Conservation (phyloP, 768 basidiomycete genomes). For the Dentipellis sp. region DNA sequence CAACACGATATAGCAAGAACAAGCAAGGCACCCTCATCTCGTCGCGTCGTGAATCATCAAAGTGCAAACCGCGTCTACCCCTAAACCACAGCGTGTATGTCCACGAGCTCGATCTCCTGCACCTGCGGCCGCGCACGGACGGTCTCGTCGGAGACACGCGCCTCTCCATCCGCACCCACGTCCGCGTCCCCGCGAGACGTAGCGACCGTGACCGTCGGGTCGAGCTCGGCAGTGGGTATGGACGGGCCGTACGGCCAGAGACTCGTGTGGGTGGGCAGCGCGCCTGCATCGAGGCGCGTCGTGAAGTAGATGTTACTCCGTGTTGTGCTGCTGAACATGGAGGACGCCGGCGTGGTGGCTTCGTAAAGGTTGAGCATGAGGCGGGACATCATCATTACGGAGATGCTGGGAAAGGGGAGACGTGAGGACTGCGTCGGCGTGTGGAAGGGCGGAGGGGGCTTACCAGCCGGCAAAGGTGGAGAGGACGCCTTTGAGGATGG, state of each 20-base stretch:
- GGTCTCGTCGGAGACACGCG: not conserved
- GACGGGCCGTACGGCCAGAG: not conserved
- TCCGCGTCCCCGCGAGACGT: too few relatives aligned
- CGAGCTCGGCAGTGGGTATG: too few relatives aligned
- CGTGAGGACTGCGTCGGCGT: not conserved
- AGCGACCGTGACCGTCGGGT: too few relatives aligned
- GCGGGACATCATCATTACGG: conserved; percentile 44
- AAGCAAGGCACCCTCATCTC: too few relatives aligned
- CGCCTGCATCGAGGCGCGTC: not conserved
- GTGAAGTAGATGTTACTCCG: not conserved
- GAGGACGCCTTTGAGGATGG: conserved; percentile 34
- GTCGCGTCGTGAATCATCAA: too few relatives aligned
- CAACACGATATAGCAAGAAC: not conserved
- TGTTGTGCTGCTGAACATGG: not conserved
- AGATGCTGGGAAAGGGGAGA: conserved; percentile 24
- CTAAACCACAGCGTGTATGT: too few relatives aligned
- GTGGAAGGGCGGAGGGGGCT: conserved; percentile 7
- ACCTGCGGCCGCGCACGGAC: not conserved
- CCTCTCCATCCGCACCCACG: not conserved
- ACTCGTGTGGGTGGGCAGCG: not conserved
- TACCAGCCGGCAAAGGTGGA: conserved; percentile 44
- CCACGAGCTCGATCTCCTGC: conserved; percentile 1
- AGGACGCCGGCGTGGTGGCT: conserved; percentile 17
- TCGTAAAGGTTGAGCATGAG: conserved; percentile 47
- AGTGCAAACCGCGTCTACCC: too few relatives aligned